Conservation (phyloP, 2,329 filamentous ascomycete genomes). For the Onygenales sp. region DNA sequence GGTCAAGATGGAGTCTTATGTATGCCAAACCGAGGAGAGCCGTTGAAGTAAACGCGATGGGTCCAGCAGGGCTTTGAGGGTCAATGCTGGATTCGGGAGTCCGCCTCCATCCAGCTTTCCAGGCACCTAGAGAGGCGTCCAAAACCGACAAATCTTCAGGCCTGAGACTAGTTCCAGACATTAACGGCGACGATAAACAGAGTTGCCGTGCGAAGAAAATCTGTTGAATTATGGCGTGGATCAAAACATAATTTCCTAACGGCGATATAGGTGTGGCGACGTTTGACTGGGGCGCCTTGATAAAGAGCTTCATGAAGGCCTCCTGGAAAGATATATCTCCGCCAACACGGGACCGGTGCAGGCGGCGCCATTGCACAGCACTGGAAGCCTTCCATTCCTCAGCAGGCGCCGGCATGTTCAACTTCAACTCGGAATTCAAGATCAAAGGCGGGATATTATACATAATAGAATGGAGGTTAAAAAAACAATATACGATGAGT, state of each 20-base stretch:
- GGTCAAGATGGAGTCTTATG: conserved; percentile 38
- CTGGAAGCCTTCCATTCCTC: conserved; percentile 47
- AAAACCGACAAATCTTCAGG: conserved; percentile 36
- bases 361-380: conserved; percentile 40
- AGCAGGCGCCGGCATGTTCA: conserved; percentile 45
- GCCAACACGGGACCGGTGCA: conserved; percentile 24
- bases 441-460: conserved; percentile 53
- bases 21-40: conserved; percentile 39
- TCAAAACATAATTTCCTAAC: conserved; percentile 45
- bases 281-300: conserved; percentile 26
- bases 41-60: conserved; percentile 44
- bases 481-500: conserved; percentile 48
- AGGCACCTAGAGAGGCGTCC: conserved; percentile 39
- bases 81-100: conserved; percentile 46
- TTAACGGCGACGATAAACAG: conserved; percentile 34
- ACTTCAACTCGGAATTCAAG: conserved; percentile 44
- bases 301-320: conserved; percentile 36
- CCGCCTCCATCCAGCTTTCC: conserved; percentile 45
- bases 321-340: conserved; percentile 33
- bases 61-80: conserved; percentile 43
- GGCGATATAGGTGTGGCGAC: conserved; percentile 35
- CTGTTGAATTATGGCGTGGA: conserved; percentile 46
- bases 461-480: conserved; percentile 52
- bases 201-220: conserved; percentile 44
- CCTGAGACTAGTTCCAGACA: conserved; percentile 33